phyloP scores from a whole-genome alignment of 371 early-diverging fungal genomes.

The Globomyces sp. region DNA sequence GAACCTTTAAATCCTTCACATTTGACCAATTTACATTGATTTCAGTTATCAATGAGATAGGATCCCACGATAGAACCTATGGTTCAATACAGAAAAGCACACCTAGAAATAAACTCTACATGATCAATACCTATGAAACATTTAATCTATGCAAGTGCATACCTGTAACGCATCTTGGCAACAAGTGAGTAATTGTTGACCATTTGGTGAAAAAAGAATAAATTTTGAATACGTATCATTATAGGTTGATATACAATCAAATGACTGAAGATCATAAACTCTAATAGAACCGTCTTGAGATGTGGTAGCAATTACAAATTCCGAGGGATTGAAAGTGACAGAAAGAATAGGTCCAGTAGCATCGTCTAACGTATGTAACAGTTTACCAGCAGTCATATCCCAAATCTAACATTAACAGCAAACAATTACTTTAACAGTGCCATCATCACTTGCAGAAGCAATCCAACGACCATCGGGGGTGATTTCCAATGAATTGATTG shows the following conservation, averaged over 20 bases:
- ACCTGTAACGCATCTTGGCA: constrained; percentile 39
- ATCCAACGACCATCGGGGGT: constrained; percentile 64
- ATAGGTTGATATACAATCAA: constrained; percentile 35
- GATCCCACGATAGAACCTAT: constrained; percentile 11
- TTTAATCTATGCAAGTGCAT: not conserved
- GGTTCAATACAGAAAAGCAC: not conserved
- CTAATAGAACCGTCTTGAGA: constrained; percentile 37
- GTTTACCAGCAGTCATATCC: constrained; percentile 61
- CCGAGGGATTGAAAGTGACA: constrained; percentile 49
- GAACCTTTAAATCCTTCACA: constrained; percentile 41
- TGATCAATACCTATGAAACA: no score
- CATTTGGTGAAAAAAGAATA: constrained; percentile 45
- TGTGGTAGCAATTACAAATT: constrained; percentile 44
- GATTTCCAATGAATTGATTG: constrained; percentile 36
- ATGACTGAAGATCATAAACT: constrained; percentile 50
- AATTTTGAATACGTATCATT: constrained; percentile 23
- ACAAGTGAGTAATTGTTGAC: constrained; percentile 39
- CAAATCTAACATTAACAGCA: constrained; percentile 42
- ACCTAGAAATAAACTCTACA: not conserved
- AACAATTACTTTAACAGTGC: constrained; percentile 41
- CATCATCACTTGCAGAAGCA: constrained; percentile 43
- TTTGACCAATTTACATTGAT: constrained; percentile 38
- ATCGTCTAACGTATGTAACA: constrained; percentile 44
- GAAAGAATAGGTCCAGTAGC: constrained; percentile 32
- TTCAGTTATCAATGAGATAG: constrained; percentile 6